Evolutionary conservation across 768 basidiomycete species (phyloP).

Genomic region (Astraeus odoratus): DNA sequence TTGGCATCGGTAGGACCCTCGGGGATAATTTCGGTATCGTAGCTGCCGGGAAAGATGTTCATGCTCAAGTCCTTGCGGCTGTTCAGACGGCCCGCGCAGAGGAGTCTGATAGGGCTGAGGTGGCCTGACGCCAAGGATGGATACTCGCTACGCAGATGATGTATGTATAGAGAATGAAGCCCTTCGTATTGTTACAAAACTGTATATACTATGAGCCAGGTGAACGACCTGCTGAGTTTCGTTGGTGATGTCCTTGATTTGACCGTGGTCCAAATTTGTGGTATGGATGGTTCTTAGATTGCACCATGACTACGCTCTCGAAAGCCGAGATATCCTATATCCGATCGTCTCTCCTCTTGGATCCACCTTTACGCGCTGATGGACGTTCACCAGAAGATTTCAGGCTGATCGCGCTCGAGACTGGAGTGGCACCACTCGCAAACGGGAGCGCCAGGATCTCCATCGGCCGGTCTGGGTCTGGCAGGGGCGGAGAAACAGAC

Average conservation of each 20-base stretch:
- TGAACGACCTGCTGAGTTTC: too few relatives aligned
- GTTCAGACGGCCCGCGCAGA: slow-evolving; percentile 52
- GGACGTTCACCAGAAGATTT: slow-evolving; percentile 65
- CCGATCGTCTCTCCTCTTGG: slow-evolving; percentile 51
- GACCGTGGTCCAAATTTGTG: neutral
- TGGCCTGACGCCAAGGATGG: neutral
- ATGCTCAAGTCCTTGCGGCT: slow-evolving; percentile 63
- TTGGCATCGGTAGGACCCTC: slow-evolving; percentile 80
- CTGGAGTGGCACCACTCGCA: slow-evolving; percentile 71
- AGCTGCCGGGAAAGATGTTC: slow-evolving; percentile 69
- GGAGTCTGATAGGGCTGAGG: slow-evolving; percentile 9
- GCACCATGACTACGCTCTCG: slow-evolving; percentile 36
- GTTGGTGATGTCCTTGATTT: neutral
- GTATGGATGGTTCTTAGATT: slow-evolving; percentile 1
- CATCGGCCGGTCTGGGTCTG: slow-evolving; percentile 56
- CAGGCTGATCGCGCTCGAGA: slow-evolving; percentile 65
- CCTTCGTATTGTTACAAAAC: too few relatives aligned
- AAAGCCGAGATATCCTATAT: slow-evolving; percentile 80
- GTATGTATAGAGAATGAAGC: neutral
- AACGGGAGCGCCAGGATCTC: slow-evolving; percentile 77
- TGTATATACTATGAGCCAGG: too few relatives aligned
- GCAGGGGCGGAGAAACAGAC: slow-evolving; percentile 64
- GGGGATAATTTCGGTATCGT: slow-evolving; percentile 85
- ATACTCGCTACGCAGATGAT: too few relatives aligned
- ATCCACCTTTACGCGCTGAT: slow-evolving; percentile 65